Percentiles rank a stretch among this genome's conserved stretches.
phyloP scores from a whole-genome alignment of 2,329 filamentous ascomycete genomes.

The Grosmannia huntii region DNA sequence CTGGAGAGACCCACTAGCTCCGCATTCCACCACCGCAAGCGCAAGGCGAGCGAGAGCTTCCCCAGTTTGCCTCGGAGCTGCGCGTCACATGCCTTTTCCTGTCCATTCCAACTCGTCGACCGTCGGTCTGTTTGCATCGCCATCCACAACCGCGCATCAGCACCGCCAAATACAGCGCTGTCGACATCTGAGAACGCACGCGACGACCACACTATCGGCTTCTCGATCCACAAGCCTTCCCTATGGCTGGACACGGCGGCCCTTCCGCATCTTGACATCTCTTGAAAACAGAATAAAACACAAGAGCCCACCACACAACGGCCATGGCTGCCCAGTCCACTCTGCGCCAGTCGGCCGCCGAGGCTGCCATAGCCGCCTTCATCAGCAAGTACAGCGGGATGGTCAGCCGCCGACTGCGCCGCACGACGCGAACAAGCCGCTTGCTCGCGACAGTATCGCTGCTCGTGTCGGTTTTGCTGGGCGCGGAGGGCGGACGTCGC shows the following conservation, averaged over 20 bases:
- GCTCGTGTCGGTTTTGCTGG: slow-evolving; percentile 62
- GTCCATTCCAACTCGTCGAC: neutral
- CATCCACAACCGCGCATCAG: neutral
- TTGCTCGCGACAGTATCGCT: slow-evolving; percentile 67
- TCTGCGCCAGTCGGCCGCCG: slow-evolving; percentile 50
- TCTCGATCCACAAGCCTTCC: neutral
- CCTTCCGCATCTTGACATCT: neutral
- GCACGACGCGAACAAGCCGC: slow-evolving; percentile 57
- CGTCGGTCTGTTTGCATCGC: neutral
- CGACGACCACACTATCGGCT: neutral
- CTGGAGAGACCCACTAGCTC: neutral
- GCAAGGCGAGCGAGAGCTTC: neutral
- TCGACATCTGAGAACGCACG: neutral
- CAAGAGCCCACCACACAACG: neutral
- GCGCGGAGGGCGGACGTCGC: slow-evolving; percentile 64
- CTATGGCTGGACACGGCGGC: neutral
- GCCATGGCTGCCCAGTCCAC: slow-evolving; percentile 82
- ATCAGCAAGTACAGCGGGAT: slow-evolving; percentile 45
- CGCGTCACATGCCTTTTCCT: slow-evolving; percentile 9
- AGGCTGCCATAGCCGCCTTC: slow-evolving; percentile 55
- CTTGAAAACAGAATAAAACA: neutral
- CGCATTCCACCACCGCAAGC: neutral
- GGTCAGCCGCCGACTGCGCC: slow-evolving; percentile 41
- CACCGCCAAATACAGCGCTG: neutral
- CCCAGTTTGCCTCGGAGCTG: slow-evolving; percentile 8